Evolutionary conservation across 2,329 filamentous ascomycete genomes (phyloP), one percentile per base, ranked within the genome.

Genomic region (Colletotrichum tofieldiae): DNA sequence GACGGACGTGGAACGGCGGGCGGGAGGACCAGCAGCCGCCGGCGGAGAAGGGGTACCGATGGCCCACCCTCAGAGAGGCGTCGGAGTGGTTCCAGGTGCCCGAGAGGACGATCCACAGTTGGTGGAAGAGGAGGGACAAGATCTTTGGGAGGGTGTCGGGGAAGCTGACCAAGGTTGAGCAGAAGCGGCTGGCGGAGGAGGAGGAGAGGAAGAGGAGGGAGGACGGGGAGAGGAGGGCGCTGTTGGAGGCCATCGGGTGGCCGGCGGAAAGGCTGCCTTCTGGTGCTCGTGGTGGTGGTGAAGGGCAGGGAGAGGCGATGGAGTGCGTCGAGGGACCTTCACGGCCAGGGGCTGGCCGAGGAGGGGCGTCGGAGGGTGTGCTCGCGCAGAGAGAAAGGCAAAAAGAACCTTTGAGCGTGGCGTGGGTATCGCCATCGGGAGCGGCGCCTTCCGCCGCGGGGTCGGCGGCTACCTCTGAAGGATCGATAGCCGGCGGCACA

Each of bases 61-160:
- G 61, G 61, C 29, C 67, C 23, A 65, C 67, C 12, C 45, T 65
- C 23, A n/a, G 7, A 12, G 52, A 65, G 61, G 62, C 67, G 20
- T 65, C 43, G 18, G 54, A 65, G 18, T 59, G 67, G 52, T 65
- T 65, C 54, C 65, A 65, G 67, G 26, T 65, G 16, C 60, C 67
- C 18, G 67, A 65, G 66, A n/a, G 59, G 14, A 69, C 52, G n/a
- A 54, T 69, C 11, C 43, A 54, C 37, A 54, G 67, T 45, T 70
- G 45, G 60, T 70, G 61, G 61, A 58, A 59, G 43, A 43, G 54
- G 26, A 43, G 60, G 43, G 52, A 52, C 43, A 43, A n/a, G 45
- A 59, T 59, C 35, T 37, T 70, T n/a, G 52, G 43, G 43, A 43
- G 43, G 43, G 67, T 35, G 20, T 20, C 59, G 52, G 45, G 43